Percentiles rank a stretch among this genome's conserved stretches.
phyloP scores from a whole-genome alignment of 116 monocot genomes.

The Dioscorea cayenensis region DNA sequence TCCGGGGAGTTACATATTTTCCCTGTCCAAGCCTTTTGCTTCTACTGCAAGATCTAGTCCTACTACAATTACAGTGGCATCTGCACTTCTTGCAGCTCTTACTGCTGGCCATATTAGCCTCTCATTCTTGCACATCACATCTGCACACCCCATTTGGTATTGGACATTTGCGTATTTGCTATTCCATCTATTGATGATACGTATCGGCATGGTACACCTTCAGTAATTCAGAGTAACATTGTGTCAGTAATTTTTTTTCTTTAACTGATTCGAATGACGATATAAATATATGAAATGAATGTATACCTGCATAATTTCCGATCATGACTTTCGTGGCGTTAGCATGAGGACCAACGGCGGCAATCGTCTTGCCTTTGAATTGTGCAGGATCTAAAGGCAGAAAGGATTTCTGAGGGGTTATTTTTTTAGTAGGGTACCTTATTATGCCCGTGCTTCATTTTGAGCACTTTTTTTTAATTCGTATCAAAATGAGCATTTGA shows the following conservation, averaged over 20 bases:
- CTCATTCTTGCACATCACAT: slow-evolving; percentile 9
- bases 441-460: too few relatives aligned
- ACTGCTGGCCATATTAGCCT: not conserved
- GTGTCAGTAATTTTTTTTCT: too few relatives aligned
- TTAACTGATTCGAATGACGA: too few relatives aligned
- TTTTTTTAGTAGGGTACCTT: too few relatives aligned
- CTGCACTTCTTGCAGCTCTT: slow-evolving; percentile 13
- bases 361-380: slow-evolving; percentile 5
- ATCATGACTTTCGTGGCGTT: slow-evolving; percentile 15
- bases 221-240: too few relatives aligned
- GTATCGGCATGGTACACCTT: slow-evolving; percentile 20
- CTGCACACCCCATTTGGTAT: slow-evolving; percentile 8
- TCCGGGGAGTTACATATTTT: slow-evolving; percentile 19
- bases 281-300: too few relatives aligned
- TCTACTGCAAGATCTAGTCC: slow-evolving; percentile 24
- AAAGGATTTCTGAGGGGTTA: too few relatives aligned
- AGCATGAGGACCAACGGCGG: slow-evolving; percentile 19
- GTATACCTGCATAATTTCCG: slow-evolving; percentile 21
- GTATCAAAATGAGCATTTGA: too few relatives aligned
- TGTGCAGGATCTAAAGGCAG: slow-evolving; percentile 5
- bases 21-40: slow-evolving; percentile 20
- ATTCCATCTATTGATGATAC: slow-evolving; percentile 19
- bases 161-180: not conserved
- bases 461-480: too few relatives aligned
- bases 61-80: slow-evolving; percentile 25